phyloP scores from a whole-genome alignment of 352 stramenopile genomes.

The Phytophthora ohioensis region DNA sequence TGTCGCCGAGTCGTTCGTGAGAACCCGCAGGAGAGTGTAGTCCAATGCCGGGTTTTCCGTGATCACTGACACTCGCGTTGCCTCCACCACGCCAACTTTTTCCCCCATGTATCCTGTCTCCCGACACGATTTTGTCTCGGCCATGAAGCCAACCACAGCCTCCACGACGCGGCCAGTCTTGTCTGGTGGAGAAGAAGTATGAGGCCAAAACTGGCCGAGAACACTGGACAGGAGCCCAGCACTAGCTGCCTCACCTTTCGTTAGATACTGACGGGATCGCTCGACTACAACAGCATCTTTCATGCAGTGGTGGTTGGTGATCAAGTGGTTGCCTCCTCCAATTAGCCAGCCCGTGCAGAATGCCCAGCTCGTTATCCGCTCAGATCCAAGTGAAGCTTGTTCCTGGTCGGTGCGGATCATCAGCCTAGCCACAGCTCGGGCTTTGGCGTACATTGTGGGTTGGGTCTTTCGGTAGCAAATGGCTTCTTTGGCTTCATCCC shows the following conservation, averaged over 20 bases:
- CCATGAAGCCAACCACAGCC: slow-evolving; percentile 64
- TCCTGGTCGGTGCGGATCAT: slow-evolving; percentile 50
- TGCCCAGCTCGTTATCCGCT: slow-evolving; percentile 30
- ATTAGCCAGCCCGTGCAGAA: slow-evolving; percentile 78
- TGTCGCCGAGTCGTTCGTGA: slow-evolving; percentile 34
- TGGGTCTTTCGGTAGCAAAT: slow-evolving; percentile 63
- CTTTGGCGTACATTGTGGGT: slow-evolving; percentile 65
- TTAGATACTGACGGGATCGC: neutral
- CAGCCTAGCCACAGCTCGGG: slow-evolving; percentile 58
- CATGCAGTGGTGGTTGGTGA: slow-evolving; percentile 81
- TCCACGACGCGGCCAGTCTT: slow-evolving; percentile 30
- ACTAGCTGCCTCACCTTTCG: slow-evolving; percentile 17
- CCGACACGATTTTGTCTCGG: slow-evolving; percentile 57
- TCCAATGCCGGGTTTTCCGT: slow-evolving; percentile 57
- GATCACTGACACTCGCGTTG: slow-evolving; percentile 49
- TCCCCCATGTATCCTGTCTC: slow-evolving; percentile 42
- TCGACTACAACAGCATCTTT: slow-evolving; percentile 27
- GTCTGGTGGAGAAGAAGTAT: slow-evolving; percentile 10
- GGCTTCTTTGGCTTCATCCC: slow-evolving; percentile 62
- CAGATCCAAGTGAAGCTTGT: slow-evolving; percentile 3
- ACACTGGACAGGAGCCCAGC: slow-evolving; percentile 46
- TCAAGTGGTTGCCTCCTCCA: slow-evolving; percentile 61
- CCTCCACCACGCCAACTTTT: slow-evolving; percentile 52
- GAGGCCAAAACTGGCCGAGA: slow-evolving; percentile 14
- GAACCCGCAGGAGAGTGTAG: slow-evolving; percentile 64